Base-by-base conservation (phyloP, 1,284 basidiomycete genomes). In the Ganoderma leucocontextum region DNA sequence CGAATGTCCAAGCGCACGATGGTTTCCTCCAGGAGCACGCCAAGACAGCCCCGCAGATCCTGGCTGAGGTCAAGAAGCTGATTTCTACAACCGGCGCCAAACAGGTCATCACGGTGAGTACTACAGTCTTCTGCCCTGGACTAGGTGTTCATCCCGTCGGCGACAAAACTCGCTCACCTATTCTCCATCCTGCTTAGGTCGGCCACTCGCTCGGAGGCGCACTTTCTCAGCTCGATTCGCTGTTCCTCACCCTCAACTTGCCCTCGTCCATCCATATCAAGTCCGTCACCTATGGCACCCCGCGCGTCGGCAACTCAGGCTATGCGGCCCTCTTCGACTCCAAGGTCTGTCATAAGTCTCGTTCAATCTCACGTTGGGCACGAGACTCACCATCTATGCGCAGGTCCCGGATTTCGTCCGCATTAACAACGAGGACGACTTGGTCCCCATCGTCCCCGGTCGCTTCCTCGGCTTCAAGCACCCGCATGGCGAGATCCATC, bases 21-120 rank as follows among this genome's bases (percentile, higher is more conserved):
- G 87, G 87, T 0, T 89, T 89, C 77, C 76, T 80, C 4, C 75
- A 83, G 47, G 83, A 81, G 65, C 87, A 88, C 71, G 82, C 80
- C 0, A 69, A 77, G 66, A 83, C 82, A 4, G 84, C 83, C 1
- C 19, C 65, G 0, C 72, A 75, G 15, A 80, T 86, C 66, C 78
- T 86, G 19, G 60, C 76, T 8, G 80, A 84, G 58, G 81, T 83
- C 29, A 75, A 82, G 60, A 75, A 70, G 33, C 74, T 84, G 19
- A 77, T 87, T 60, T 67, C 73, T 7, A 35, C 69, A 19, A 73
- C 79, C 64, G 74, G 78, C 29, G 79, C 82, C 0, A 80, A 70
- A 15, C 77, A 77, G 22, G 82, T 87, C 60, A 79, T 78, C 10
- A 65, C 81, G 66, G 83, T 83, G 63, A 47, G 44, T 47, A 8